These are phyloP conservation scores for Metarhizium guizhouense DNA, from an alignment of 2,329 filamentous ascomycete genomes.

Conservation along the genomic window DNA sequence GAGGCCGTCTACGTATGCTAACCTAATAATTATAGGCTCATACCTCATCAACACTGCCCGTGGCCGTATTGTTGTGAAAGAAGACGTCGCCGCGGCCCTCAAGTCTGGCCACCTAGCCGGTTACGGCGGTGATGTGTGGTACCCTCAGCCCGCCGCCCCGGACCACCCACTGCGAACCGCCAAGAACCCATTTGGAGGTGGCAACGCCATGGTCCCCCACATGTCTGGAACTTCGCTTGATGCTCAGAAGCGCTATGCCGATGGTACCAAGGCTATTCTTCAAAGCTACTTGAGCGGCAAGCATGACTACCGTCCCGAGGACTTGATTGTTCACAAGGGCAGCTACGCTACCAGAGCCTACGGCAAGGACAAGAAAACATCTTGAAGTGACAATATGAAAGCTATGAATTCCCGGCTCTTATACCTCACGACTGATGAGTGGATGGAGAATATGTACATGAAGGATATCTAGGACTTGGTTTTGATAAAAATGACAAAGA, in stretches of 20 bases:
- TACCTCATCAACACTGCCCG: slow-evolving; percentile 99
- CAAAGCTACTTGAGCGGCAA: slow-evolving; percentile 83
- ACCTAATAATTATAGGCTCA: slow-evolving; percentile 45
- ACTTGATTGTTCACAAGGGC: slow-evolving; percentile 82
- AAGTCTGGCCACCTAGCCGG: slow-evolving; percentile 85
- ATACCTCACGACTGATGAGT: neutral
- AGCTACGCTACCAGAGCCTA: slow-evolving; percentile 95
- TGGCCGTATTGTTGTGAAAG: slow-evolving; percentile 98
- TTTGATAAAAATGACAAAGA: too few relatives aligned
- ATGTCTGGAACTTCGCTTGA: slow-evolving; percentile 99
- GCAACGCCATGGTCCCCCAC: slow-evolving; percentile 98
- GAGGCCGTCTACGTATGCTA: neutral
- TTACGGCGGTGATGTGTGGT: slow-evolving; percentile 89
- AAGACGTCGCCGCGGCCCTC: slow-evolving; percentile 91
- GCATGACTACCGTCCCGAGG: slow-evolving; percentile 80
- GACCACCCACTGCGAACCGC: slow-evolving; percentile 90
- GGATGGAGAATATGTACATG: neutral
- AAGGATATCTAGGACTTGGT: neutral
- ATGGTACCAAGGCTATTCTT: slow-evolving; percentile 82
- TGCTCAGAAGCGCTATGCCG: slow-evolving; percentile 85
- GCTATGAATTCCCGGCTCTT: neutral
- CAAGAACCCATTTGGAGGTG: slow-evolving; percentile 90
- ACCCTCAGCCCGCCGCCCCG: slow-evolving; percentile 90
- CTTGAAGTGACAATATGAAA: neutral
- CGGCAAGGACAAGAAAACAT: slow-evolving; percentile 55